A percentile compares a stretch with the other conserved stretches of the same genome.
Evolutionary conservation across 257 asterid genomes (phyloP).

Genomic region (Solanum ossicruentum): DNA sequence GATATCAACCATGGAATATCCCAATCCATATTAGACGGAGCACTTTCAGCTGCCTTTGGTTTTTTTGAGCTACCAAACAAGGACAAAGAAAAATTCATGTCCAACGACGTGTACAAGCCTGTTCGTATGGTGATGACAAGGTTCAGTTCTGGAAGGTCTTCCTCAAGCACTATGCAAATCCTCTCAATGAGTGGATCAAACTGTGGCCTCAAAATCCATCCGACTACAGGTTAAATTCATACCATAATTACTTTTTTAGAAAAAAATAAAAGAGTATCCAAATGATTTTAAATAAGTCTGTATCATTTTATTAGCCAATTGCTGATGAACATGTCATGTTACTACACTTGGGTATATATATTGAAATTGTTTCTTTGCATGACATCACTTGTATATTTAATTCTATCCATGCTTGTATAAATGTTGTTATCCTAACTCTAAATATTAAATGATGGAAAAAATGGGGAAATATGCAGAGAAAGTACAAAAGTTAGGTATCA

Average conservation of each 20-base stretch:
- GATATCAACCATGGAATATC: conserved; percentile 37
- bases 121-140: conserved; percentile 28
- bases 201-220: conserved; percentile 38
- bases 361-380: neutral
- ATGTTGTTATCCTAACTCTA: neutral
- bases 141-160: conserved; percentile 30
- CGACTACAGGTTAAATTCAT: conserved; percentile 16
- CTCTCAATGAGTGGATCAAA: conserved; percentile 24
- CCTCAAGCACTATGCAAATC: conserved; percentile 49
- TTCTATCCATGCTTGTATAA: neutral
- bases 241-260: too few species aligned
- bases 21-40: conserved; percentile 18
- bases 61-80: conserved; percentile 21
- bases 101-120: conserved; percentile 21
- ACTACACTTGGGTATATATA: neutral
- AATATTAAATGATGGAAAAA: conserved; percentile 6
- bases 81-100: conserved; percentile 25
- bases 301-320: neutral
- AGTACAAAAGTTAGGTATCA: conserved; percentile 12
- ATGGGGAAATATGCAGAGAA: conserved; percentile 31
- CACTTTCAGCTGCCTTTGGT: conserved; percentile 10
- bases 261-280: too few species aligned
- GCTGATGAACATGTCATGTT: neutral
- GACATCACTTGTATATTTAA: neutral
- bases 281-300: too few species aligned